Evolutionary conservation across 2,329 filamentous ascomycete genomes (phyloP), one percentile per base, ranked within the genome.

Genomic region (Akanthomyces uredinophilus): DNA sequence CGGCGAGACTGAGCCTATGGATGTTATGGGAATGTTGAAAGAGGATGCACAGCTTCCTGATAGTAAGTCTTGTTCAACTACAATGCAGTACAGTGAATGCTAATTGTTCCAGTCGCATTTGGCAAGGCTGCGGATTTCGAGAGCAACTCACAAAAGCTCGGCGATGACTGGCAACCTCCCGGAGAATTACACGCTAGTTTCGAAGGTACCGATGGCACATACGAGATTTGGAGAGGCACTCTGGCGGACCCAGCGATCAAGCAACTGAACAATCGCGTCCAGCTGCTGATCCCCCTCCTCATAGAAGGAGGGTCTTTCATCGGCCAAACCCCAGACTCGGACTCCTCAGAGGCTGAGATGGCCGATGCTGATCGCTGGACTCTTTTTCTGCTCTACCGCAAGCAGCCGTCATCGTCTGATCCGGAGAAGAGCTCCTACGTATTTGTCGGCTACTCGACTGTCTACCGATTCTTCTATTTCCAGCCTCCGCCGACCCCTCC

Each of bases 291-390:
- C 5, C 86, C 91, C 18, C 81, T 98, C 64, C 96, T 92, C 73
- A 97, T 99, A 65, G 96, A 99, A 74, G 95, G 91, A 32, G 95
- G 93, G n/a, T 90, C 86, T 5, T 86, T 86, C 43, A 87, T 97
- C 51, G 84, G 78, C 11, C 70, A 78, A 41, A 72, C 78, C 35
- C 69, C 67, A 1, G 73, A 80, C 5, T 75, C 75, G 4, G 74
- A 79, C 2, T 86, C 92, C 56, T 83, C 84, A 18, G 83, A 91
- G 63, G 81, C 71, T 47, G 86, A 92, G 44, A 83, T 90, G 58
- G 83, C 88, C 1, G 89, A 93, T 65, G 87, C 86, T 22, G 85
- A 92, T 64, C 85, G 94, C 69, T 99, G 95, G 95, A 92, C 90
- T 0, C 78, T 98, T n/a, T 98, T 92, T 76, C 87, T 96, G 67